phyloP scores from a whole-genome alignment of 768 basidiomycete genomes.

The Xerocomus spinulosus region DNA sequence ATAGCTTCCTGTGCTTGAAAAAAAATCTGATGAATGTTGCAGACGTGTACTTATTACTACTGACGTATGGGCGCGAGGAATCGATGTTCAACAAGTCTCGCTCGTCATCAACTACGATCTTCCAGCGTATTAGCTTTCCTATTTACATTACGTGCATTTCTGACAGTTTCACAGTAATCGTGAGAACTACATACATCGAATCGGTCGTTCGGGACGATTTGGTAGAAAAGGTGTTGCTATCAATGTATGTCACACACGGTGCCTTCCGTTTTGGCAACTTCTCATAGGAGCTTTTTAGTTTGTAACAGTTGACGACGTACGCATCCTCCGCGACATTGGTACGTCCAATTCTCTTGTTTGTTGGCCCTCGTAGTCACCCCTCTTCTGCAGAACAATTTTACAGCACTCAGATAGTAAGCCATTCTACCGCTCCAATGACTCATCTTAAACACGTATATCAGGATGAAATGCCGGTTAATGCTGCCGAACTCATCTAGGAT shows the following conservation, averaged over 20 bases:
- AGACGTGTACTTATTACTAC: constrained; percentile 95
- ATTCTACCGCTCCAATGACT: constrained; percentile 1
- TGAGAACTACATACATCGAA: constrained; percentile 99
- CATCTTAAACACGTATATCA: constrained; percentile 35
- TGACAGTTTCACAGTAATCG: constrained; percentile 57
- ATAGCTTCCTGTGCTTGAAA: background rate
- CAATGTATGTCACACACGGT: constrained; percentile 62
- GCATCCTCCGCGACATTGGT: constrained; percentile 96
- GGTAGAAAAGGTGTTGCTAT: constrained; percentile 99
- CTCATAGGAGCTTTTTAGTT: constrained; percentile 48
- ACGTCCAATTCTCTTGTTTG: constrained; percentile 24
- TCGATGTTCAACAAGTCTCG: constrained; percentile 97
- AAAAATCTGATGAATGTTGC: constrained; percentile 4
- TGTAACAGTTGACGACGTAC: constrained; percentile 92
- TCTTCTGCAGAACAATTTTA: constrained; percentile 81
- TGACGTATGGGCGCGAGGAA: constrained; percentile 96
- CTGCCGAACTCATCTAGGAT: constrained; percentile 87
- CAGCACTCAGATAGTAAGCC: constrained; percentile 82
- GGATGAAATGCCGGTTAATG: constrained; percentile 99
- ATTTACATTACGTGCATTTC: constrained; percentile 4
- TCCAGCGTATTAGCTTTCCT: constrained; percentile 61
- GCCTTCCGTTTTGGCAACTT: constrained; percentile 3
- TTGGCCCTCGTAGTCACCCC: constrained; percentile 10
- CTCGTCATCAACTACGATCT: constrained; percentile 97
- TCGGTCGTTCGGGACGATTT: constrained; percentile 98